These are phyloP conservation scores for Forsythia viridissima DNA, from an alignment of 257 asterid species.

Conservation along the genomic window DNA sequence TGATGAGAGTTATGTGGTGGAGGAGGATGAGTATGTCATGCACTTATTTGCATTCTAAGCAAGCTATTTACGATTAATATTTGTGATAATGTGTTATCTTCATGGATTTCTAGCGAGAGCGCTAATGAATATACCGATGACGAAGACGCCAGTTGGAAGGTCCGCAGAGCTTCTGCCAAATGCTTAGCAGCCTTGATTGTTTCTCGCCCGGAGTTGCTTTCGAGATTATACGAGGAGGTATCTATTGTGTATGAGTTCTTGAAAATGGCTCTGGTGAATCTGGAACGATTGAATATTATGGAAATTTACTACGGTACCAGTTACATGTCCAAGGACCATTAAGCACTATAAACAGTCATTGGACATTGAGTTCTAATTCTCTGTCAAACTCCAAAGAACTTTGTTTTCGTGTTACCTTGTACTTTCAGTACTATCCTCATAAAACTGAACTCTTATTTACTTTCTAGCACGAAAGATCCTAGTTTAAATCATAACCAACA, in stretches of 20 bases:
- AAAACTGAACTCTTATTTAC: not conserved
- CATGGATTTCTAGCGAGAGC: slow-evolving; percentile 72
- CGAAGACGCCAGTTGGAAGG: slow-evolving; percentile 99
- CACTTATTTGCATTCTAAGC: slow-evolving; percentile 18
- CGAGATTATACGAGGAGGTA: slow-evolving; percentile 91
- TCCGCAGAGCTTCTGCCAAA: slow-evolving; percentile 97
- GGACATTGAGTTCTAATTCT: not conserved
- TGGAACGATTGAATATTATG: slow-evolving; percentile 4
- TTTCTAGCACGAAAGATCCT: not conserved
- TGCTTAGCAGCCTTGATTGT: slow-evolving; percentile 90
- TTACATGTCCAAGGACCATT: slow-evolving; percentile 12
- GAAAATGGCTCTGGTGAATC: not conserved
- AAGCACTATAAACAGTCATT: slow-evolving; percentile 5
- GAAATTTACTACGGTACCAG: slow-evolving; percentile 7
- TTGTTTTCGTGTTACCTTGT: not conserved
- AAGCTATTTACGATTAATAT: slow-evolving; percentile 8
- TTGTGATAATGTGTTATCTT: slow-evolving; percentile 32
- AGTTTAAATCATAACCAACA: not conserved
- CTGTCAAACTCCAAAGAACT: not conserved
- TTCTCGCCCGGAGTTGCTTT: slow-evolving; percentile 97
- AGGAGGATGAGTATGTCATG: slow-evolving; percentile 89
- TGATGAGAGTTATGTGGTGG: slow-evolving; percentile 81
- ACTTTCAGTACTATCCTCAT: not conserved
- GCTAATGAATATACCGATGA: slow-evolving; percentile 97
- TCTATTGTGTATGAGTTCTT: not conserved